Percentiles rank a stretch among this genome's conserved stretches.
These are phyloP conservation scores for Ascomycota sp. DNA, from an alignment of 2,329 filamentous ascomycete species.

Conservation along the genomic window DNA sequence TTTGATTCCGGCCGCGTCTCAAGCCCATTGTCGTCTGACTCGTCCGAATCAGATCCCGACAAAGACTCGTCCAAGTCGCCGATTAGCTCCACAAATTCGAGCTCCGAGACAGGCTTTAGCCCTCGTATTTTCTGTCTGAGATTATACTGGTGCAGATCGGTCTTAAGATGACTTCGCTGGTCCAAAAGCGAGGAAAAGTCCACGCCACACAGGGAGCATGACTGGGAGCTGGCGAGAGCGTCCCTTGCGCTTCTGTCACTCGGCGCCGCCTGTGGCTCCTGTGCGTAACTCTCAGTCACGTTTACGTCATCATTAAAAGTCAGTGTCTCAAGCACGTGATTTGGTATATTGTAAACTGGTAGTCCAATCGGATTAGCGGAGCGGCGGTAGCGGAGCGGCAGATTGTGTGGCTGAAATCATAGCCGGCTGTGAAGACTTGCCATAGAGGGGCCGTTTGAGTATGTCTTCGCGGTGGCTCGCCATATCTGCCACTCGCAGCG, in stretches of 20 bases:
- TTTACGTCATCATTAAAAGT: conserved; percentile 20
- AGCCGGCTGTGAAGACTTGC: conserved; percentile 15
- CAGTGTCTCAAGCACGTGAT: conserved; percentile 49
- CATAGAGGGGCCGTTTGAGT: conserved; percentile 29
- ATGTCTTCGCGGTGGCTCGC: conserved; percentile 17
- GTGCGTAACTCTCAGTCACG: too few species aligned
- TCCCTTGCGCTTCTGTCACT: conserved; percentile 10
- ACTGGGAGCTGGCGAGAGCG: conserved; percentile 38
- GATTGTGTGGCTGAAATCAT: too few species aligned
- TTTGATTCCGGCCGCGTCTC: conserved; percentile 42
- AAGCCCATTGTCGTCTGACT: conserved; percentile 46
- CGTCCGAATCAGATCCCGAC: conserved; percentile 65
- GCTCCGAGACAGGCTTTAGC: conserved; percentile 49
- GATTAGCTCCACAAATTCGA: conserved; percentile 70
- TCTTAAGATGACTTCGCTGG: conserved; percentile 69
- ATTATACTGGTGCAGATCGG: conserved; percentile 87
- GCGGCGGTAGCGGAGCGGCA: too few species aligned
- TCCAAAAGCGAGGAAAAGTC: conserved; percentile 55
- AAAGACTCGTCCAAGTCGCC: conserved; percentile 77
- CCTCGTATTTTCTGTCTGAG: conserved; percentile 77
- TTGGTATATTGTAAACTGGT: conserved; percentile 67
- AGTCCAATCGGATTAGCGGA: conserved; percentile 1
- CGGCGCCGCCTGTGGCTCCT: conserved; percentile 4
- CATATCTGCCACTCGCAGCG: too few species aligned
- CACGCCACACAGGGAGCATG: conserved; percentile 63